Conservation (phyloP, 1,139 yeast genomes). For the Candida neerlandica region DNA sequence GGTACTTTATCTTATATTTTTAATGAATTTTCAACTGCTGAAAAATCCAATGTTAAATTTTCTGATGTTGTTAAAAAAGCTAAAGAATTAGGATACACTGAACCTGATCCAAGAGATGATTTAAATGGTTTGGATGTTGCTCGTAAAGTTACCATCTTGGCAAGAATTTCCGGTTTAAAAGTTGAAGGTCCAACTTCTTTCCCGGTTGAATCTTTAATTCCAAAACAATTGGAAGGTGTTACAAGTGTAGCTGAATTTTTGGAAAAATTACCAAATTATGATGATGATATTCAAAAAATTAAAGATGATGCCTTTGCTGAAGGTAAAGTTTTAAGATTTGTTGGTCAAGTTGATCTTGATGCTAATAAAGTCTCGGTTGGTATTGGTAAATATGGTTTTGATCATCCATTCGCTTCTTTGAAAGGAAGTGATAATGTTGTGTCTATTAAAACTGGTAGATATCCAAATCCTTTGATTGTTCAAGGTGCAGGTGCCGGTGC, state of each 20-base stretch:
- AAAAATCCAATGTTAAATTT: conserved; percentile 62
- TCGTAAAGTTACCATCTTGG: conserved; percentile 92
- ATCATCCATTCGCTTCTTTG: conserved; percentile 94
- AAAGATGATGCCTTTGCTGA: conserved; percentile 82
- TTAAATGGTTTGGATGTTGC: conserved; percentile 98
- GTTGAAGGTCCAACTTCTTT: conserved; percentile 94
- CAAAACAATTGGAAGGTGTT: conserved; percentile 78
- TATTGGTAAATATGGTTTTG: conserved; percentile 77
- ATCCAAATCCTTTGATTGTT: conserved; percentile 86
- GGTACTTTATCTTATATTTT: conserved; percentile 97
- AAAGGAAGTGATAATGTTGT: conserved; percentile 96
- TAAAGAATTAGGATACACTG: conserved; percentile 91
- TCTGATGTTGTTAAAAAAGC: conserved; percentile 90
- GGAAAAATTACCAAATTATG: conserved; percentile 79
- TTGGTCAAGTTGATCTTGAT: conserved; percentile 84
- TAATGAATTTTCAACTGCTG: conserved; percentile 82
- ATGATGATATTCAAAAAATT: conserved; percentile 71
- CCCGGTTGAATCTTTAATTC: conserved; percentile 92
- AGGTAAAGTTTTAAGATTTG: conserved; percentile 87
- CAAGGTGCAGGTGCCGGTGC: conserved; percentile 99
- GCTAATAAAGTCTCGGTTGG: conserved; percentile 77
- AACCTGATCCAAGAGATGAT: conserved; percentile 99
- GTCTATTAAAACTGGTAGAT: conserved; percentile 87
- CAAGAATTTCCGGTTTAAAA: conserved; percentile 84
- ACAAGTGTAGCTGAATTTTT: conserved; percentile 76